phyloP scores from a whole-genome alignment of 352 stramenopile genomes.

The Bremia lactucae region DNA sequence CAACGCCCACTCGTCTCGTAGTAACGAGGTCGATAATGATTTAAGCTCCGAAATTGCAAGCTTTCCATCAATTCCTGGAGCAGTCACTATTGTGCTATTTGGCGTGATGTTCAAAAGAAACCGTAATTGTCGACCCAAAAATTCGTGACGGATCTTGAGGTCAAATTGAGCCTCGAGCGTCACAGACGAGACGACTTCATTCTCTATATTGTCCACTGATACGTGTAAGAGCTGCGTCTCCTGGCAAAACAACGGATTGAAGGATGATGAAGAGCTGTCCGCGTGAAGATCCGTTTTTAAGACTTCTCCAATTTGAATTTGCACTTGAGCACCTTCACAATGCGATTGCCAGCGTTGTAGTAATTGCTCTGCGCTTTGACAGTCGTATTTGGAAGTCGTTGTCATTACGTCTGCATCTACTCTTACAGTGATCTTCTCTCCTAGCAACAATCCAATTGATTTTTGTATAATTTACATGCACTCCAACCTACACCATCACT shows the following conservation, averaged over 20 bases:
- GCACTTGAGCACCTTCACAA: constrained; percentile 36
- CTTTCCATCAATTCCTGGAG: constrained; percentile 1
- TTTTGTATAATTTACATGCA: constrained; percentile 1
- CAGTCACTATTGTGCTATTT: constrained; percentile 5
- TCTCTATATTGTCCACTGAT: constrained; percentile 5
- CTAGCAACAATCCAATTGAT: constrained; percentile 8
- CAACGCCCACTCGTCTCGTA: constrained; percentile 28
- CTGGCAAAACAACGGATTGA: constrained; percentile 44
- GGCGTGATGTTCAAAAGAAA: constrained; percentile 45
- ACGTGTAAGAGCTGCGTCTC: constrained; percentile 39
- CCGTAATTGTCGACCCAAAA: constrained; percentile 41
- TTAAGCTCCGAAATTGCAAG: background rate
- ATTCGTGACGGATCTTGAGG: constrained; percentile 49
- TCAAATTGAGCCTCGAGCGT: constrained; percentile 39
- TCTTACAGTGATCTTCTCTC: constrained; percentile 32
- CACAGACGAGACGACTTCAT: constrained; percentile 2
- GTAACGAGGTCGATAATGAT: constrained; percentile 4
- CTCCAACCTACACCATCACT: constrained; percentile 1
- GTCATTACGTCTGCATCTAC: constrained; percentile 20
- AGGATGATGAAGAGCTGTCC: constrained; percentile 5
- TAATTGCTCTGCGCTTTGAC: background rate
- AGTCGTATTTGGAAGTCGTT: background rate
- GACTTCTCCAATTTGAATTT: constrained; percentile 37
- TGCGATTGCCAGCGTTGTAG: constrained; percentile 28
- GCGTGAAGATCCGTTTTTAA: constrained; percentile 5